Base-by-base conservation (phyloP, 805 yeast genomes). In the Saturnispora galanensis region DNA sequence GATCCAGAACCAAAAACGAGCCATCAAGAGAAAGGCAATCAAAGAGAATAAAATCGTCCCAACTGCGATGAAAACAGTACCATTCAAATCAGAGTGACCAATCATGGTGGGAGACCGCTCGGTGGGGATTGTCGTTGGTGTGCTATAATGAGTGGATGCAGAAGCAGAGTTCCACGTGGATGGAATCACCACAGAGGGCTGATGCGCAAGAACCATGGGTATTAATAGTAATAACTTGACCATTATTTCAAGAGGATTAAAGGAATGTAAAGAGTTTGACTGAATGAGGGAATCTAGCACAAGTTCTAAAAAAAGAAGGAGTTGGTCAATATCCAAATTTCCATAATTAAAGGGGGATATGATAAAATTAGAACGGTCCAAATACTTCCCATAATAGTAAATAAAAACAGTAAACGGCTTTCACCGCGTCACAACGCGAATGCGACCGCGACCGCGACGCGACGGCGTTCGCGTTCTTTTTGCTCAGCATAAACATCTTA, bases 61-160 rank as follows among this genome's bases (percentile, higher is more conserved):
- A 6, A 68, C 58, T 4, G 68, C 57, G 31, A 73, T 67, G 54
- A 73, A 72, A 16, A 72, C 67, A 11, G 73, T 54, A 17, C 69
- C 68, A 13, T 57, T 53, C 2, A 68, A 63, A 36, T 63, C 51
- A 7, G 47, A 35, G 5, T 61, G 43, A 16, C 43, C 41, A 7
- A 46, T 42, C 9, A 69, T 55, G 46, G 52, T 68, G 9, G 74
- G 74, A 40, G 67, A 46, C 6, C 31, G 11, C 2, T 18, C 43
- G 4, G 50, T 42, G 9, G 63, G 59, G 10, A 58, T 50, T 13
- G 5, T n/a, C 0, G 36, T 31, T 4, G 45, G 40, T 5, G 10
- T 18, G 3, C 10, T 5, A 42, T 42, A 42, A 34, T 34, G 16
- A 34, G 16, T 34, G 36, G 17, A 34, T 34, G 13, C 4, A 12